Conservation (phyloP, 345 rosid genomes). For the Litchi chinensis region DNA sequence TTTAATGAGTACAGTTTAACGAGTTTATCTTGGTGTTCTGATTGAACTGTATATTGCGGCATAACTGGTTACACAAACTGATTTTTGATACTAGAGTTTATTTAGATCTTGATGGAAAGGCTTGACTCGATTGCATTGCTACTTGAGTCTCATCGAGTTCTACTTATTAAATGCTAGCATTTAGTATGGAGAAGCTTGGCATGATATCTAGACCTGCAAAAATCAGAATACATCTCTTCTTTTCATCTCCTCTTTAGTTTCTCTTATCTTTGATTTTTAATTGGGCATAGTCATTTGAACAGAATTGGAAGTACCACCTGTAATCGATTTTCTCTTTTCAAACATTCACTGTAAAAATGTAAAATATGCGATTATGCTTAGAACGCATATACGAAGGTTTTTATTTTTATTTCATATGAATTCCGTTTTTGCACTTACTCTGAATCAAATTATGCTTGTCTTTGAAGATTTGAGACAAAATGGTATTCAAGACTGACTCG, state of each 20-base stretch:
- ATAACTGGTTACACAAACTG: too few species aligned
- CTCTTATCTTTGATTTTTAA: neutral
- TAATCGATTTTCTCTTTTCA: neutral
- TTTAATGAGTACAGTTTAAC: too few species aligned
- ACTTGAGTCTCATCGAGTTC: too few species aligned
- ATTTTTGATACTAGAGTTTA: too few species aligned
- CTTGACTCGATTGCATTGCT: too few species aligned
- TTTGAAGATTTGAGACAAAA: neutral
- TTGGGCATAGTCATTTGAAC: neutral
- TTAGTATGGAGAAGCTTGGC: too few species aligned
- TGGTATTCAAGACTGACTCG: conserved; percentile 3
- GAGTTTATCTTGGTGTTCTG: too few species aligned
- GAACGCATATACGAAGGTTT: neutral
- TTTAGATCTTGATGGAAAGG: too few species aligned
- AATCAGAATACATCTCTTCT: neutral
- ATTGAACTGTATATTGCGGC: too few species aligned
- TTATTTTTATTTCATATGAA: neutral
- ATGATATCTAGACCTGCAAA: too few species aligned
- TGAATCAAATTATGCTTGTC: neutral
- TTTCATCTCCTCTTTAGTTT: neutral
- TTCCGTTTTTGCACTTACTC: neutral
- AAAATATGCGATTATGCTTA: neutral
- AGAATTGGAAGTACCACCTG: neutral
- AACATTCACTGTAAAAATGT: neutral
- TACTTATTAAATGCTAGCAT: too few species aligned